Conservation (phyloP, 768 basidiomycete genomes). For the Fibroporia radiculosa region DNA sequence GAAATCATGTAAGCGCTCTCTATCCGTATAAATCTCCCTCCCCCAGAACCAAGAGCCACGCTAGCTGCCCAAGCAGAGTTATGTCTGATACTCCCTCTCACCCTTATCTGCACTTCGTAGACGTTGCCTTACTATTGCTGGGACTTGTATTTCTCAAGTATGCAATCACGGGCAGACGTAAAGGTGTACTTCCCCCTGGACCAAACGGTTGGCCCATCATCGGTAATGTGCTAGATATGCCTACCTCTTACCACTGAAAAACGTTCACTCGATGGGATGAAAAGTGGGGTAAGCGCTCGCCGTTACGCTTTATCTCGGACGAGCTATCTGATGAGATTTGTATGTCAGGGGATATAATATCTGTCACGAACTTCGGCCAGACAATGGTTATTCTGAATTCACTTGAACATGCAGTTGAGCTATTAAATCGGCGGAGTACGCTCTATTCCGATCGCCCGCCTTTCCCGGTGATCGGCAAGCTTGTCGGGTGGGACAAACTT, state of each 20-base stretch:
- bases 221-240: slow-evolving; percentile 22
- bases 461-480: slow-evolving; percentile 14
- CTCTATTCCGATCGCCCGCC: slow-evolving; percentile 20
- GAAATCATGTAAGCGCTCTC: too few relatives aligned
- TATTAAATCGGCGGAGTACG: slow-evolving; percentile 20
- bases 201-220: slow-evolving; percentile 19
- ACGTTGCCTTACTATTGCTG: background rate
- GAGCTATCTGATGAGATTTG: too few relatives aligned
- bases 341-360: slow-evolving; percentile 22
- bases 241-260: slow-evolving; percentile 16
- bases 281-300: slow-evolving; percentile 20
- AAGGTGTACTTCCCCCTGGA: slow-evolving; percentile 22
- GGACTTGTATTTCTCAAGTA: background rate
- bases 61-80: too few relatives aligned
- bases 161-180: background rate
- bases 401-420: slow-evolving; percentile 16
- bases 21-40: too few relatives aligned
- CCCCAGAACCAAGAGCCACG: too few relatives aligned
- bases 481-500: slow-evolving; percentile 22
- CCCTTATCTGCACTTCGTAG: too few relatives aligned
- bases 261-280: slow-evolving; percentile 20
- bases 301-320: too few relatives aligned
- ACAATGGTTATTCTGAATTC: slow-evolving; percentile 23
- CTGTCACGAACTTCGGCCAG: slow-evolving; percentile 19
- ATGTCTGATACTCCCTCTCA: too few relatives aligned